Evolutionary conservation across 2,329 filamentous ascomycete genomes (phyloP), one percentile per base, ranked within the genome.

Genomic region (Didymella pomorum): DNA sequence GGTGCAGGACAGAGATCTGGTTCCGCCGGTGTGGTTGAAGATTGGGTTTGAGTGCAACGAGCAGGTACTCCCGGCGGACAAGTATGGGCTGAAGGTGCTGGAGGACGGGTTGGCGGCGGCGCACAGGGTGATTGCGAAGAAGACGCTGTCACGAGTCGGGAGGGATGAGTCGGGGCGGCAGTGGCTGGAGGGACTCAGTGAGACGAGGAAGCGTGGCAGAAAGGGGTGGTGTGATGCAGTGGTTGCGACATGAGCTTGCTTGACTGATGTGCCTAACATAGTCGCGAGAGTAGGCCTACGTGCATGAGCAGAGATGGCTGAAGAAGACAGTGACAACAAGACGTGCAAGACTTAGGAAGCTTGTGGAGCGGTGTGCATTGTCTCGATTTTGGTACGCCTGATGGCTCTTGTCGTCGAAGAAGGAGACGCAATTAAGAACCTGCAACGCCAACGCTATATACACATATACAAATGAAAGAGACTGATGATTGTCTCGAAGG

Each of bases 361-460:
- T 26, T 26, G 8, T 4, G 25, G 8, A 8, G 25, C 25, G 8
- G 4, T 26, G 25, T 26, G 25, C 8, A 8, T 4, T 8, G 26
- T 8, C 7, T 28, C 2, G 26, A 28, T 28, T 28, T 10, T 10
- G 8, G 7, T 6, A 6, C 21, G 35, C n/a, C n/a, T 9, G 18
- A 39, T 14, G n/a, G 37, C 20, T 41, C 23, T 41, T 23, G 37
- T 4, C 23, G 20, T 41, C 29, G 8, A 43, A 43, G 3, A 14
- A 8, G 23, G 14, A 43, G 12, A 25, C 4, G 14, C 11, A 14
- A 18, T 12, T 11, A 2, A 12, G 23, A 10, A 21, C 18, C n/a
- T 7, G 29, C 28, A 45, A 45, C 49, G 41, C 49, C 49, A 4
- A 21, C 29, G 49, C 49, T 52, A 21, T 52, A 11, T 23, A 26